Evolutionary conservation across 495 filamentous ascomycete genomes (phyloP), one percentile per base, ranked within the genome.

Genomic region (Corynascus novoguineensis): DNA sequence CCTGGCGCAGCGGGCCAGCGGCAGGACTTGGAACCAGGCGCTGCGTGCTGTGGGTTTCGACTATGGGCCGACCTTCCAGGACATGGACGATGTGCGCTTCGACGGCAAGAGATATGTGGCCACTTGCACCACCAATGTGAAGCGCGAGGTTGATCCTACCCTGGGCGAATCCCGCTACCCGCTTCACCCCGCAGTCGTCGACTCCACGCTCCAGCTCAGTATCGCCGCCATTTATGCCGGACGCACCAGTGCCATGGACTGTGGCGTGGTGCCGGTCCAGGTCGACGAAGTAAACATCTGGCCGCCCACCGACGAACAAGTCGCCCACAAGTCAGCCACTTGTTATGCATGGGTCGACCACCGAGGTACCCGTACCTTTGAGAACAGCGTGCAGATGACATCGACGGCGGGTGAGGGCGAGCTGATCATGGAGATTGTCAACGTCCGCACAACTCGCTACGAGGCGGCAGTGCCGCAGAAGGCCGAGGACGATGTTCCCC

Each of bases 161-260:
- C 10, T 50, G 2, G 68, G 64, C n/a, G 71, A 76, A 57, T 72
- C 73, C 9, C 58, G 67, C n/a, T 71, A 73, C 50, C 49, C 65
- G 0, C 41, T 78, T 5, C 75, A 78, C 58, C 75, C 74, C 0
- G 58, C 68, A 0, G 52, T 63, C 1, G 56, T 78, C 24, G 75
- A 78, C 51, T 58, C 57, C 2, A 62, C 60, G 14, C 60, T 75
- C 15, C 75, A 76, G 58, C 35, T 38, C 35, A 38, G 35, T n/a
- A 38, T 38, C 67, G 73, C 67, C 25, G 60, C 73, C 29, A 64
- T 71, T 44, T 60, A 68, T 29, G 62, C 59, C 17, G 72, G 72
- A 6, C 58, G 58, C 8, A 55, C 59, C 41, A 67, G 62, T 11
- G 64, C 32, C 17, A 44, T 44, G 14, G 17, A 44, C 17, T 44